phyloP scores from a whole-genome alignment of 106 monocot species.

The Platanthera guangdongensis region DNA sequence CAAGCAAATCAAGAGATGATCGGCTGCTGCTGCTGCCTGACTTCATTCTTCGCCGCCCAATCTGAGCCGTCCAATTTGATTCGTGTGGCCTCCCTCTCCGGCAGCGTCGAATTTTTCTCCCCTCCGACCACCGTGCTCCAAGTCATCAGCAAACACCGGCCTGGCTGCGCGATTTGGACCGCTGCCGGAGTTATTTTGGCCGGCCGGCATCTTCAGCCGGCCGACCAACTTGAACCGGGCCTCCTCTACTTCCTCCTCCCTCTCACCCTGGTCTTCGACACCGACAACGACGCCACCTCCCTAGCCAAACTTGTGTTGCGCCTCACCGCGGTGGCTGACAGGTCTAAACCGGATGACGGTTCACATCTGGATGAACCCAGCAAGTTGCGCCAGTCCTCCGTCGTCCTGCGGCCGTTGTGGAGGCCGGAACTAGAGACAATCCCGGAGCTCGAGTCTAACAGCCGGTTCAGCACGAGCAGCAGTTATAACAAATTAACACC shows the following conservation, averaged over 20 bases:
- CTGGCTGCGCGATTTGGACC: not conserved
- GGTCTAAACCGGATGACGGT: not conserved
- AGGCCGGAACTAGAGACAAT: not conserved
- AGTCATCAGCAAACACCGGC: not conserved
- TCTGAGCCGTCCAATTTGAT: conserved; percentile 2
- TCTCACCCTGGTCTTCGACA: not conserved
- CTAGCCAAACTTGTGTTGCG: not conserved
- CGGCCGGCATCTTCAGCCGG: not conserved
- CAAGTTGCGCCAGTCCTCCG: not conserved
- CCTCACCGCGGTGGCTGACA: not conserved
- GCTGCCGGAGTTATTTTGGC: conserved; percentile 2
- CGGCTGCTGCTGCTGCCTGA: not conserved
- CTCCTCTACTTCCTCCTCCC: not conserved
- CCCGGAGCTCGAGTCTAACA: not conserved
- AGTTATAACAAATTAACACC: no score
- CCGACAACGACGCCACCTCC: not conserved
- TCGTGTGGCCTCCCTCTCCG: not conserved
- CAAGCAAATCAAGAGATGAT: no score
- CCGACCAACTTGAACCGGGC: not conserved
- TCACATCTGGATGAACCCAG: not conserved
- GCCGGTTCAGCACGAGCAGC: no score
- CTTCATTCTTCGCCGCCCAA: not conserved
- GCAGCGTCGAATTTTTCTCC: not conserved
- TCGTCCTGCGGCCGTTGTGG: not conserved
- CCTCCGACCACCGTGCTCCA: not conserved